Base-by-base conservation (phyloP, 139 green algal genomes). In the Closterium sp. region DNA sequence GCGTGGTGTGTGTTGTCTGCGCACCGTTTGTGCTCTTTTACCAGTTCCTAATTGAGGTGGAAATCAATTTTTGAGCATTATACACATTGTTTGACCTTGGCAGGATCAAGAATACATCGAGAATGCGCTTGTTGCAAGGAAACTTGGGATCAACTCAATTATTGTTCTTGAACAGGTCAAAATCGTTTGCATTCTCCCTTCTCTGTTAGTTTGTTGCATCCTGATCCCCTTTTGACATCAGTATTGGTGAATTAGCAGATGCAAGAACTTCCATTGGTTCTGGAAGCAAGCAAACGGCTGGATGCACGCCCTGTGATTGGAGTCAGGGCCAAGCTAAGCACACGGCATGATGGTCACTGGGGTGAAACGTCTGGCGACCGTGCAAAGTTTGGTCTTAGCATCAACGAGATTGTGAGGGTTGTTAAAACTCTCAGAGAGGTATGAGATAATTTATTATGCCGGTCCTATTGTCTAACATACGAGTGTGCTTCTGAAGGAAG, bases 91-190 rank as follows among this genome's bases (percentile, higher is more conserved):
- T 76, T 76, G 55, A 19, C 55, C 25, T 28, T 76, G 30, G 32
- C 92, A 94, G 92, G 95, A 97, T 35, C 87, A 86, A 1, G 94
- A 92, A 8, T 97, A 97, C 91, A 96, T 97, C 35, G 95, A 97
- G 85, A 92, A 95, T 90, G 95, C 89, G 35, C 85, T 97, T 89
- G 93, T 95, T 43, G 91, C 89, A 36, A 64, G 88, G 21, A 85
- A 96, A 88, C 94, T 97, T 84, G 95, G 95, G 64, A 88, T 96
- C 33, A 94, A 97, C 25, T 91, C 92, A 0, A 85, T 97, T 36
- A 88, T 97, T 28, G 95, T 97, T 16, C 90, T 97, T 90, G 95
- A 97, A 90, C 95, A 97, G 94, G 89, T 94, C 10, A 33, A 9
- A n/a, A 34, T 16, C 55, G 55, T 76, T 76, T 2, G n/a, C 55